Evolutionary conservation across 2,329 filamentous ascomycete genomes (phyloP).

Genomic region (Ustilaginoidea virens): DNA sequence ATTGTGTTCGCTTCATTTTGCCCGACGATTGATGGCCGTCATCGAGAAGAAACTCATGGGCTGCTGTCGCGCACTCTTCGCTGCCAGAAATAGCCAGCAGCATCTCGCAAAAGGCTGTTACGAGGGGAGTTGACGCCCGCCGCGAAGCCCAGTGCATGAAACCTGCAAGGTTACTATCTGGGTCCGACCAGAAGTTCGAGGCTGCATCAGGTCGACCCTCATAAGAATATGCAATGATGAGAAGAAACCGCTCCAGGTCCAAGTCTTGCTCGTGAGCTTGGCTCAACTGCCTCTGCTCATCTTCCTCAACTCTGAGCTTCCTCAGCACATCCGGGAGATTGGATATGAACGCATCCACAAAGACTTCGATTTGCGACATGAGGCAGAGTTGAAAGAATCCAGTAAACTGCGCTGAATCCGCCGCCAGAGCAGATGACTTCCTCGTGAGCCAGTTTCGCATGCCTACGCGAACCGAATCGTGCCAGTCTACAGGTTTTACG

Average conservation of each 20-base stretch:
- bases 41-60: slow-evolving; percentile 80
- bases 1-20: slow-evolving; percentile 68
- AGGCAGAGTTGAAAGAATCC: slow-evolving; percentile 56
- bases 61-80: slow-evolving; percentile 65
- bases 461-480: slow-evolving; percentile 70
- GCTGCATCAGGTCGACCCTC: slow-evolving; percentile 74
- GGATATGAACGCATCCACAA: slow-evolving; percentile 83
- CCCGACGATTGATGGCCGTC: slow-evolving; percentile 60
- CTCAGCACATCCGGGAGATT: slow-evolving; percentile 89
- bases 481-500: slow-evolving; percentile 67
- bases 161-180: slow-evolving; percentile 82
- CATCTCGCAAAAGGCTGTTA: slow-evolving; percentile 95
- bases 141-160: slow-evolving; percentile 97
- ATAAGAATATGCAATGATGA: slow-evolving; percentile 85
- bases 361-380: slow-evolving; percentile 70
- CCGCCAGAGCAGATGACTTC: slow-evolving; percentile 54
- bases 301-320: slow-evolving; percentile 73
- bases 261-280: slow-evolving; percentile 51
- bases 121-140: slow-evolving; percentile 85
- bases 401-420: slow-evolving; percentile 55
- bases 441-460: slow-evolving; percentile 72
- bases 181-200: slow-evolving; percentile 79
- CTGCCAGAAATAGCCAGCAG: slow-evolving; percentile 75
- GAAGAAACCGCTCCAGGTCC: slow-evolving; percentile 75
- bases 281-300: slow-evolving; percentile 63